Evolutionary conservation across 495 filamentous ascomycete species (phyloP).

Genomic region (Tuber borchii): DNA sequence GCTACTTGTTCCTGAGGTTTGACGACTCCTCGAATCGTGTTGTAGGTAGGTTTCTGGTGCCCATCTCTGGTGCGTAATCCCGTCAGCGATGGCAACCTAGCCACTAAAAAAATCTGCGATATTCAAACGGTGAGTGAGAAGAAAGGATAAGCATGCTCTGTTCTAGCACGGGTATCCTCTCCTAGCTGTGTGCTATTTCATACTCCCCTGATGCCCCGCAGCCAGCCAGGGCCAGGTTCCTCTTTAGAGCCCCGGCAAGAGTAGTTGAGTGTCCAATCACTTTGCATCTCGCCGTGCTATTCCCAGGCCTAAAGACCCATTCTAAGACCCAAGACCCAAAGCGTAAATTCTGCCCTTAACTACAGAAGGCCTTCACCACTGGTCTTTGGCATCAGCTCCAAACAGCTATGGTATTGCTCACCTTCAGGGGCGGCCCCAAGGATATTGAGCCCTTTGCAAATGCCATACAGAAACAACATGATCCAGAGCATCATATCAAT

Average conservation of each 20-base stretch:
- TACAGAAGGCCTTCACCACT: not conserved
- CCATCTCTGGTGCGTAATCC: not conserved
- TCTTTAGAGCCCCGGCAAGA: not conserved
- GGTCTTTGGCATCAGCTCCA: not conserved
- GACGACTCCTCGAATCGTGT: not conserved
- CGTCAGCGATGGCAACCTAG: not conserved
- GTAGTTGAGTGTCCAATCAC: not conserved
- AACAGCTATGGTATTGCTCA: too few relatives aligned
- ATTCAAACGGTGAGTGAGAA: not conserved
- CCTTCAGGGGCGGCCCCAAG: too few relatives aligned
- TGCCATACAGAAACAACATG: too few relatives aligned
- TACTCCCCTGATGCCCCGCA: not conserved
- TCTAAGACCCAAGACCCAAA: not conserved
- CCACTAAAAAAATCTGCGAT: not conserved
- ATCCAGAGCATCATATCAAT: too few relatives aligned
- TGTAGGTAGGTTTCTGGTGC: not conserved
- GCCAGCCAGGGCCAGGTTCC: not conserved
- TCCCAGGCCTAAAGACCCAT: not conserved
- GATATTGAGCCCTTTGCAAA: too few relatives aligned
- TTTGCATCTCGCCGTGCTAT: not conserved
- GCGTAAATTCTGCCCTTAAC: not conserved
- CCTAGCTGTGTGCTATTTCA: not conserved
- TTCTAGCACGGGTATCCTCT: not conserved
- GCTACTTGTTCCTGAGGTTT: not conserved
- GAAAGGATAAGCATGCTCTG: not conserved